A percentile compares a stretch with the other conserved stretches of the same genome.
These are phyloP conservation scores for Santalum album DNA, from an alignment of 164 flowering plant genomes.

Conservation along the genomic window DNA sequence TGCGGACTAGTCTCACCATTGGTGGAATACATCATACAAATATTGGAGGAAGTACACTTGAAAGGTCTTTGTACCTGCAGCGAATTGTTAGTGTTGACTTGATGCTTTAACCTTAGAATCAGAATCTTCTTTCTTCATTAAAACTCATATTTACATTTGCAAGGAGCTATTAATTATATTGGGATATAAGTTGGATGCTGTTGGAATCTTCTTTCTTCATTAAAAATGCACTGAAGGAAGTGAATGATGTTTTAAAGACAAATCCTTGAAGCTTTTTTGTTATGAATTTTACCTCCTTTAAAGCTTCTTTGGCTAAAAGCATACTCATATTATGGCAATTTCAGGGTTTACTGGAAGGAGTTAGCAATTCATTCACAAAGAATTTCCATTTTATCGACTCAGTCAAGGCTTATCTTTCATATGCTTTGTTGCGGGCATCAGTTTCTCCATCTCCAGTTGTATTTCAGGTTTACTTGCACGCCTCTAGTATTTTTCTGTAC, in stretches of 20 bases:
- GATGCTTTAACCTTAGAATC: no score
- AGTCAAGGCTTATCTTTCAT: constrained; percentile 92
- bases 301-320: neutral
- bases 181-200: no score
- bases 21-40: no score
- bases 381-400: constrained; percentile 94
- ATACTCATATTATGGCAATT: constrained; percentile 6
- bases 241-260: neutral
- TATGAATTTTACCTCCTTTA: neutral
- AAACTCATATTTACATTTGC: no score
- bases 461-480: constrained; percentile 60
- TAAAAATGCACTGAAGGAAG: no score
- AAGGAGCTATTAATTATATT: no score
- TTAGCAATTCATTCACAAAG: constrained; percentile 76
- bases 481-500: constrained; percentile 7
- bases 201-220: no score
- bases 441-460: constrained; percentile 75
- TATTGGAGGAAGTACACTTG: no score
- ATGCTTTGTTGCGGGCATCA: constrained; percentile 86
- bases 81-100: no score
- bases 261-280: neutral
- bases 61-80: no score
- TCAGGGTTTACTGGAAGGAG: constrained; percentile 94
- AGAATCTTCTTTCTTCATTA: no score
- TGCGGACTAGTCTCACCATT: no score